phyloP scores from a whole-genome alignment of 345 rosid species.

The Gossypioides kirkii region DNA sequence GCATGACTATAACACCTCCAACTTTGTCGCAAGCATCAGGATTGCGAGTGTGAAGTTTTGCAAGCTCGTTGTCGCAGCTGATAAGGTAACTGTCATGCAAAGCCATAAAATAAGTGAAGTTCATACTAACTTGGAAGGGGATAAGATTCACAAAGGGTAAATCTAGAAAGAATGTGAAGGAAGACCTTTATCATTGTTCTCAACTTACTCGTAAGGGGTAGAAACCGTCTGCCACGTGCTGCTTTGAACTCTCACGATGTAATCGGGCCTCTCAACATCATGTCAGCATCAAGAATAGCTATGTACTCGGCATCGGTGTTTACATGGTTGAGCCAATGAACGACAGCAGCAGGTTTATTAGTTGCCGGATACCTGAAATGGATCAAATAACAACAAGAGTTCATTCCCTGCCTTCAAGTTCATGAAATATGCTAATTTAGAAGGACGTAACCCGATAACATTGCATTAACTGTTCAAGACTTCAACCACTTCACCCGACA shows the following conservation, averaged over 20 bases:
- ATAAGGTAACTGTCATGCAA: constrained; percentile 68
- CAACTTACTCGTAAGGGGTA: constrained; percentile 90
- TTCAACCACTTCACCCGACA: background rate
- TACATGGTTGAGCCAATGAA: constrained; percentile 98
- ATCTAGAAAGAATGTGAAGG: background rate
- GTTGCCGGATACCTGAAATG: constrained; percentile 91
- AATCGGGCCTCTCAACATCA: constrained; percentile 92
- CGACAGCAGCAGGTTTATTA: constrained; percentile 94
- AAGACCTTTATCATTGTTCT: background rate
- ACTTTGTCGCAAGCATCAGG: constrained; percentile 96
- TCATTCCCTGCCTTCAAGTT: background rate
- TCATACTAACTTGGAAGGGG: background rate
- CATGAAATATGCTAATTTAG: background rate
- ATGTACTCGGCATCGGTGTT: constrained; percentile 74
- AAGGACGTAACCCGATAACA: background rate
- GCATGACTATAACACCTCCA: constrained; percentile 97
- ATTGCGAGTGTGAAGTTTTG: constrained; percentile 79
- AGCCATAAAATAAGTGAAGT: constrained; percentile 11
- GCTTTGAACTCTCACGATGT: constrained; percentile 97
- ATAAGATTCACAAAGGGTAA: background rate
- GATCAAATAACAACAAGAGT: constrained; percentile 13
- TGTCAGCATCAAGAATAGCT: constrained; percentile 96
- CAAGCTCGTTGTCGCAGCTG: constrained; percentile 92
- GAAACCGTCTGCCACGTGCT: constrained; percentile 83
- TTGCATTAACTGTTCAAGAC: background rate